Evolutionary conservation across 2,329 filamentous ascomycete species (phyloP), one percentile per base, ranked within the genome.

Genomic region (Neoarthrinium moseri): DNA sequence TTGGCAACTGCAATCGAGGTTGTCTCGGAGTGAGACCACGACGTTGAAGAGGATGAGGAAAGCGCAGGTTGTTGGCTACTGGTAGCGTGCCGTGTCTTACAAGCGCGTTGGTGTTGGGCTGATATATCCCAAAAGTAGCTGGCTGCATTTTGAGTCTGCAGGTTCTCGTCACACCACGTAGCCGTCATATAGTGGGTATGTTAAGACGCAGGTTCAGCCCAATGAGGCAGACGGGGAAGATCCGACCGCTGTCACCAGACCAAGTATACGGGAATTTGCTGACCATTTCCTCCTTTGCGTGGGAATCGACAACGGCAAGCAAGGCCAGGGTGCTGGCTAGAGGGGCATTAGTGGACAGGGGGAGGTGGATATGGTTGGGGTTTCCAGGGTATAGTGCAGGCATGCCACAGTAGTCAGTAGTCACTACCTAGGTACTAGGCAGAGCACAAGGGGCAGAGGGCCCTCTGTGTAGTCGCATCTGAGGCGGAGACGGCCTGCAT

Each of bases 151-250:
- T 22, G 13, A 13, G 18, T 35, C 36, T 48, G 41, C 46, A 48
- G 46, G 27, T 33, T 29, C 46, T 45, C 38, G 46, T 48, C 40
- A 44, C 42, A 43, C 41, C 46, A 48, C 41, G 41, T 48, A 48
- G 41, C 35, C 42, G 32, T 37, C 27, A 21, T 39, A 42, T 34
- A 45, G 41, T 45, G 46, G 35, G 21, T 45, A 45, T 37, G 15
- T 23, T 38, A 23, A 37, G 34, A 15, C 18, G 18, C 34, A 45
- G 41, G 26, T n/a, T 20, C 39, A 43, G 39, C 39, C 39, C 26
- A 43, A 26, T 24, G 10, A 32, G 41, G 20, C 41, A 44, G 23
- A 22, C 41, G 32, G 30, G 41, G 29, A 44, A 44, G 30, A 44
- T 22, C 41, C 41, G 41, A 36, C 30, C 21, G 32, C 13, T 44